These are phyloP conservation scores for Ricinus communis DNA, from an alignment of 345 rosid species.

Conservation along the genomic window DNA sequence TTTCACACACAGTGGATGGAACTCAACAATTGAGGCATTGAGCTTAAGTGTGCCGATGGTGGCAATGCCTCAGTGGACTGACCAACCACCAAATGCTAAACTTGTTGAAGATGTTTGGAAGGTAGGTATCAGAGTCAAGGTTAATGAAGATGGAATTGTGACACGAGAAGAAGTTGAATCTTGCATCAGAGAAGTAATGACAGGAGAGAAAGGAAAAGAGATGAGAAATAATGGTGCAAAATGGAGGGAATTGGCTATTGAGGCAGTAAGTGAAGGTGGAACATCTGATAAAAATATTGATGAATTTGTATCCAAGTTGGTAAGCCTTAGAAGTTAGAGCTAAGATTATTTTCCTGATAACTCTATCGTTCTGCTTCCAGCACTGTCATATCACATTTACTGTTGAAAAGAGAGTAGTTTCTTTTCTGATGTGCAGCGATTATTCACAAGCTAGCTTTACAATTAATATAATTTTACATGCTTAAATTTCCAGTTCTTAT, in stretches of 20 bases:
- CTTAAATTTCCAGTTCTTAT: too few relatives aligned
- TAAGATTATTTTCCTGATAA: too few relatives aligned
- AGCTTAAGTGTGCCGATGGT: slow-evolving; percentile 53
- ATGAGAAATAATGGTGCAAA: not conserved
- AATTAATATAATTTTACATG: too few relatives aligned
- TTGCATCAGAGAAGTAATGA: slow-evolving; percentile 53
- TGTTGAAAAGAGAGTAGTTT: too few relatives aligned
- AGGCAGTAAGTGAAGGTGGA: slow-evolving; percentile 11
- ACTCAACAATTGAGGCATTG: slow-evolving; percentile 53
- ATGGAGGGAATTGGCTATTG: not conserved
- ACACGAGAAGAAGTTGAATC: slow-evolving; percentile 48
- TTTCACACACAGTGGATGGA: slow-evolving; percentile 70
- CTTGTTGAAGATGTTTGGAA: slow-evolving; percentile 58
- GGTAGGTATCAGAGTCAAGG: slow-evolving; percentile 55
- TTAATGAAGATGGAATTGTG: slow-evolving; percentile 47
- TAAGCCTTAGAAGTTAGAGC: not conserved
- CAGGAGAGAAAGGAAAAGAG: slow-evolving; percentile 41
- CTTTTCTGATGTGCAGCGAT: too few relatives aligned
- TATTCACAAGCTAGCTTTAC: too few relatives aligned
- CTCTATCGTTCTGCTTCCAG: too few relatives aligned
- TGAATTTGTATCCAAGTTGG: not conserved
- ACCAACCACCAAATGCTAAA: slow-evolving; percentile 56
- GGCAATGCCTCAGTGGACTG: slow-evolving; percentile 60
- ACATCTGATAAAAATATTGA: slow-evolving; percentile 7
- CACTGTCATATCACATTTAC: too few relatives aligned